A percentile compares a stretch with the other conserved stretches of the same genome.
Conservation (phyloP, 1,139 yeast genomes). For the Debaryomyces singareniensis region DNA sequence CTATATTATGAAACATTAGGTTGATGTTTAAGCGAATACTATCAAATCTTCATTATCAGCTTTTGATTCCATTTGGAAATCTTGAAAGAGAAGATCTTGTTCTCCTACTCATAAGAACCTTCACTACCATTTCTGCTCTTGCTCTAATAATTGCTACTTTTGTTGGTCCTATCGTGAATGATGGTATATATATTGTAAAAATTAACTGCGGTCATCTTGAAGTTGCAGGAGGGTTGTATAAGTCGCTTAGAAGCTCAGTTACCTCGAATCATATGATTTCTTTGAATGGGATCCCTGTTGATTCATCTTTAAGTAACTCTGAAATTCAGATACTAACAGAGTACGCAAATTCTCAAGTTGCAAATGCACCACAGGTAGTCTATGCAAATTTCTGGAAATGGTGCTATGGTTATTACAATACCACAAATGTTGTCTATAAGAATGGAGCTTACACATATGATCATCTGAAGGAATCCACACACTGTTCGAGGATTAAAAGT, state of each 20-base stretch:
- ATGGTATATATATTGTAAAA: conserved; percentile 26
- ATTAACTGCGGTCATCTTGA: conserved; percentile 46
- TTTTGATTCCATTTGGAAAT: conserved; percentile 20
- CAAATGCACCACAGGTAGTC: conserved; percentile 45
- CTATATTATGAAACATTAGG: too few relatives aligned
- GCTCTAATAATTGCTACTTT: conserved; percentile 19
- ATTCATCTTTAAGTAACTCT: conserved; percentile 41
- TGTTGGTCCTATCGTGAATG: conserved; percentile 21
- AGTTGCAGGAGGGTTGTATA: conserved; percentile 46
- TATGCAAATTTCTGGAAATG: conserved; percentile 36
- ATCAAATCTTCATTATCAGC: too few relatives aligned
- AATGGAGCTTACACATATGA: conserved; percentile 9
- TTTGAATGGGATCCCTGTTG: conserved; percentile 21
- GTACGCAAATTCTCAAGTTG: conserved; percentile 44
- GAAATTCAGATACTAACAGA: conserved; percentile 41
- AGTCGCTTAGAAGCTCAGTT: conserved; percentile 36
- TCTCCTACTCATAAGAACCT: conserved; percentile 25
- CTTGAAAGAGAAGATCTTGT: conserved; percentile 25
- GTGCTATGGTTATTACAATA: conserved; percentile 41
- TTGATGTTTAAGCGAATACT: too few relatives aligned
- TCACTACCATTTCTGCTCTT: conserved; percentile 16
- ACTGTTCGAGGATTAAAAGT: conserved; percentile 14
- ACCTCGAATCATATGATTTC: conserved; percentile 12
- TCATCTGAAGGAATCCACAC: conserved; percentile 14
- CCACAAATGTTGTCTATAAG: conserved; percentile 10